These are phyloP conservation scores for Solanum pennellii DNA, from an alignment of 257 asterid species.

Conservation along the genomic window DNA sequence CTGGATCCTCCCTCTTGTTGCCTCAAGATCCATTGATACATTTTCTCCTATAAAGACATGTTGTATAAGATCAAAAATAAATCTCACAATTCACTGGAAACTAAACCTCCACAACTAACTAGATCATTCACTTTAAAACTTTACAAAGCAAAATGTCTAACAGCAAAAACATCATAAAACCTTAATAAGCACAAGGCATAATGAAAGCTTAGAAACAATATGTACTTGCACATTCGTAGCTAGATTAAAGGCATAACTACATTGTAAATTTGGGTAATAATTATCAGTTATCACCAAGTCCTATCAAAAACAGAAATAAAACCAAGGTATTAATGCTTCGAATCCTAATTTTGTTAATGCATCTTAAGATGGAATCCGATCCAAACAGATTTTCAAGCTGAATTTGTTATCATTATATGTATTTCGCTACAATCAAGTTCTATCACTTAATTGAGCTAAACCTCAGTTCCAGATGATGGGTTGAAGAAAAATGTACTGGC, in stretches of 20 bases:
- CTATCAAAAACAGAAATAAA: not conserved
- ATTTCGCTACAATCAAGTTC: not conserved
- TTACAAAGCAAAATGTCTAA: not conserved
- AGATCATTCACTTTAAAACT: not conserved
- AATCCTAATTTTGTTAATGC: not conserved
- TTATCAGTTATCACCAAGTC: not conserved
- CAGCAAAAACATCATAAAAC: not conserved
- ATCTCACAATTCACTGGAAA: not conserved
- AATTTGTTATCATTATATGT: not conserved
- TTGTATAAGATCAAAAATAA: not conserved
- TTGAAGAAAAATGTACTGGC: not conserved
- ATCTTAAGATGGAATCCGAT: not conserved
- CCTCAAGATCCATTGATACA: conserved; percentile 34
- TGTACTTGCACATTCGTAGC: not conserved
- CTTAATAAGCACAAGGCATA: not conserved
- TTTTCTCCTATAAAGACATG: conserved; percentile 25
- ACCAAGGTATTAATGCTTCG: not conserved
- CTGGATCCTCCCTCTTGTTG: conserved; percentile 41
- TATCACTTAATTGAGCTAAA: not conserved
- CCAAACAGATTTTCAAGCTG: not conserved
- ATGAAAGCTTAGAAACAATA: not conserved
- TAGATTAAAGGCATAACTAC: not conserved
- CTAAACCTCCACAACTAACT: not conserved
- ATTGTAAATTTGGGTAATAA: not conserved
- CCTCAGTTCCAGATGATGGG: not conserved